phyloP scores from a whole-genome alignment of 148 eudicot genomes.

The Rhododendron ovatum region DNA sequence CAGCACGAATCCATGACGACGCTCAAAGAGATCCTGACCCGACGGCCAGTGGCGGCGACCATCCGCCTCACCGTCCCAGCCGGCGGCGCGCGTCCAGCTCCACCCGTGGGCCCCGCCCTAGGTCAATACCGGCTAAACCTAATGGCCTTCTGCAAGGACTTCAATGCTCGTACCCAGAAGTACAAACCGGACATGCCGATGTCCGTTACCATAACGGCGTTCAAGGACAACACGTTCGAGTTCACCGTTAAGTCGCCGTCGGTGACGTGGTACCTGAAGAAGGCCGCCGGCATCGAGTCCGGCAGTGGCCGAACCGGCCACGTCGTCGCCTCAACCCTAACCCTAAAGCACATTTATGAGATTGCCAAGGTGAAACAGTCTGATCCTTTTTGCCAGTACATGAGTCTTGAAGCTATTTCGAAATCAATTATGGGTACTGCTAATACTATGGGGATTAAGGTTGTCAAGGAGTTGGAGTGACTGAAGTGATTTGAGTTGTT shows the following conservation, averaged over 20 bases:
- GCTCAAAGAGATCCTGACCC: slow-evolving; percentile 54
- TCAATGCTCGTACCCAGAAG: slow-evolving; percentile 85
- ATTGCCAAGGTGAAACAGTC: slow-evolving; percentile 80
- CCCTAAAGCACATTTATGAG: slow-evolving; percentile 73
- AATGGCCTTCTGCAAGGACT: slow-evolving; percentile 93
- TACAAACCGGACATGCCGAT: slow-evolving; percentile 85
- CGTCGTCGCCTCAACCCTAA: slow-evolving; percentile 44
- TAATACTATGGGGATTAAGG: slow-evolving; percentile 72
- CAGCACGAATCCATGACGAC: slow-evolving; percentile 37
- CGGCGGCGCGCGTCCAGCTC: slow-evolving; percentile 73
- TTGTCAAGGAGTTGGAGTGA: slow-evolving; percentile 67
- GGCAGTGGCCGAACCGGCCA: slow-evolving; percentile 74
- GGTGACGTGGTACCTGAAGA: slow-evolving; percentile 75
- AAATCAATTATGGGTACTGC: slow-evolving; percentile 87
- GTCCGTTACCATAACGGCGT: slow-evolving; percentile 71
- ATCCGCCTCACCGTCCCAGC: slow-evolving; percentile 89
- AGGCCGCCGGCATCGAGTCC: slow-evolving; percentile 68
- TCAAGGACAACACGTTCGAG: slow-evolving; percentile 80
- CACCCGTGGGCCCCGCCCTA: slow-evolving; percentile 78
- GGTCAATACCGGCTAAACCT: slow-evolving; percentile 80
- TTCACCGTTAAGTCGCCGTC: slow-evolving; percentile 68
- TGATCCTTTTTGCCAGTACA: slow-evolving; percentile 58
- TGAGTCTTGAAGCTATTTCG: slow-evolving; percentile 56
- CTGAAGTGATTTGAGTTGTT: not conserved
- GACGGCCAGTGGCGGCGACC: slow-evolving; percentile 76